Evolutionary conservation across 1,284 basidiomycete genomes (phyloP).

Genomic region (Omphalotus olearius): DNA sequence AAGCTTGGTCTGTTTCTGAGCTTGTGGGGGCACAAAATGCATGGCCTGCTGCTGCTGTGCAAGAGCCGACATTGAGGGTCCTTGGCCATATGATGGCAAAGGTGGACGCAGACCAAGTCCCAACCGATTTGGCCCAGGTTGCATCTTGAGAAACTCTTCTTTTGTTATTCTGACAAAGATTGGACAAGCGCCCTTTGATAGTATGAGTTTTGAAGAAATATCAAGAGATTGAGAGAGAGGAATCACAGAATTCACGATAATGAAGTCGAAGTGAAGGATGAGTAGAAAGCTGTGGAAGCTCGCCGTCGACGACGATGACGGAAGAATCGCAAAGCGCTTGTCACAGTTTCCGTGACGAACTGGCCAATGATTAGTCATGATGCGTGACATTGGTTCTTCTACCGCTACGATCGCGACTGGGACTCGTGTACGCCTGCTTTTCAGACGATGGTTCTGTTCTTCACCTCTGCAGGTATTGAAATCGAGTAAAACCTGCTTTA

Average conservation of each 20-base stretch:
- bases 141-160: slow-evolving; percentile 39
- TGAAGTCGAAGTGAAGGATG: too few species aligned
- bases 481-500: background rate
- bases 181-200: background rate
- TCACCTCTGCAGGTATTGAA: slow-evolving; percentile 52
- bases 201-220: too few species aligned
- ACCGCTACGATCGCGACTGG: too few species aligned
- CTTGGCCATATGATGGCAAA: slow-evolving; percentile 80
- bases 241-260: too few species aligned
- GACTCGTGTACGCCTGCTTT: too few species aligned
- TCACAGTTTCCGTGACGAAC: too few species aligned
- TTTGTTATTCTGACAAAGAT: background rate
- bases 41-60: slow-evolving; percentile 78
- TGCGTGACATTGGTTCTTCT: too few species aligned
- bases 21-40: slow-evolving; percentile 57
- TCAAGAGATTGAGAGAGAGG: too few species aligned
- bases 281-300: too few species aligned
- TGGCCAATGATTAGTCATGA: too few species aligned
- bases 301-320: too few species aligned
- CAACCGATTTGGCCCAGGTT: slow-evolving; percentile 64
- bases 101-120: slow-evolving; percentile 83
- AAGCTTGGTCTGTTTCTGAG: slow-evolving; percentile 60
- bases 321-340: too few species aligned
- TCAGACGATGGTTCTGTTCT: slow-evolving; percentile 62
- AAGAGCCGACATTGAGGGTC: slow-evolving; percentile 82